Evolutionary conservation across 2,329 filamentous ascomycete species (phyloP).

Genomic region (Arthrobotrys iridis): DNA sequence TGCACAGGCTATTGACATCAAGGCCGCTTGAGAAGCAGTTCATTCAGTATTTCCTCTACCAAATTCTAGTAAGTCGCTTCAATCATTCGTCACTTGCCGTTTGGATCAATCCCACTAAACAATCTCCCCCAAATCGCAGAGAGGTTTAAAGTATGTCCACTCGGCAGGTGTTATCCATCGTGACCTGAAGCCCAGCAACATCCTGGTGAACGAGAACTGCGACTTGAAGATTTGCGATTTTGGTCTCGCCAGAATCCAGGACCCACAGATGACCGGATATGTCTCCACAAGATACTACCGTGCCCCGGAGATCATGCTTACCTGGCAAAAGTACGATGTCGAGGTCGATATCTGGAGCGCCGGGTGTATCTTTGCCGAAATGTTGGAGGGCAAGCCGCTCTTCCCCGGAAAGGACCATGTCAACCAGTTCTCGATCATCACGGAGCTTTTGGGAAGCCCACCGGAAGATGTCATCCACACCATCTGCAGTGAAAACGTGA

Average conservation of each 20-base stretch:
- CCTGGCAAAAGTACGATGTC: constrained; percentile 99
- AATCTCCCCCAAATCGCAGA: constrained; percentile 66
- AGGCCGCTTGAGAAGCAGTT: constrained; percentile 98
- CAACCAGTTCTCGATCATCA: constrained; percentile 99
- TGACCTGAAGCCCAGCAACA: constrained; percentile 98
- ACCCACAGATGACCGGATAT: constrained; percentile 99
- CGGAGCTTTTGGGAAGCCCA: constrained; percentile 92
- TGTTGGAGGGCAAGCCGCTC: constrained; percentile 97
- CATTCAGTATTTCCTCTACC: constrained; percentile 99
- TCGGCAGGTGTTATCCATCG: constrained; percentile 97
- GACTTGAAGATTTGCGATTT: constrained; percentile 99
- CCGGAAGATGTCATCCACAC: constrained; percentile 98
- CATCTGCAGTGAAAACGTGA: constrained; percentile 96
- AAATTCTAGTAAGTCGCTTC: constrained; percentile 82
- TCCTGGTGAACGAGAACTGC: constrained; percentile 99
- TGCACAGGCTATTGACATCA: constrained; percentile 93
- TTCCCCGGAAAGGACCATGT: constrained; percentile 99
- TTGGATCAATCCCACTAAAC: neutral
- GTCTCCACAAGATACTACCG: constrained; percentile 99
- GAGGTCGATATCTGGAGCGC: constrained; percentile 99
- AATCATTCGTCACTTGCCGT: neutral
- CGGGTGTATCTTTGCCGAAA: constrained; percentile 98
- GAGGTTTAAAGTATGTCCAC: constrained; percentile 98
- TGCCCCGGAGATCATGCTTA: constrained; percentile 99
- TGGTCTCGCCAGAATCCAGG: constrained; percentile 94